Percentiles rank a stretch among this genome's conserved stretches.
phyloP scores from a whole-genome alignment of 352 stramenopile genomes.

The Elongisporangium anandrum region DNA sequence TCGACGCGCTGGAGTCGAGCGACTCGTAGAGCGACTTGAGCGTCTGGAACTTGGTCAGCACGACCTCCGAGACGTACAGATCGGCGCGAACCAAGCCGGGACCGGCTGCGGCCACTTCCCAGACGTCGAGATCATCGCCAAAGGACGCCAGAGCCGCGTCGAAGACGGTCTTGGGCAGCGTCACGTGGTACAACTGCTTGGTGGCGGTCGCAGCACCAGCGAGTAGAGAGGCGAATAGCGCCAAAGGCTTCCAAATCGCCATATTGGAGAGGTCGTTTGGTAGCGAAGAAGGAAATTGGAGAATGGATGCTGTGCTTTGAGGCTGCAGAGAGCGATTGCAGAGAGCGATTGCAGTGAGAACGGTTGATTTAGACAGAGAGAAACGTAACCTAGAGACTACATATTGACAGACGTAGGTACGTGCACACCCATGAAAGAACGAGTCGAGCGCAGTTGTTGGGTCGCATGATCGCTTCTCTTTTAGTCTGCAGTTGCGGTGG shows the following conservation, averaged over 20 bases:
- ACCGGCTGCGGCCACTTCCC: background rate
- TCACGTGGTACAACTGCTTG: background rate
- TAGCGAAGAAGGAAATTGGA: background rate
- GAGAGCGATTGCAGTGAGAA: too few species aligned
- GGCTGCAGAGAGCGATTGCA: background rate
- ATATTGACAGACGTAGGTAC: background rate
- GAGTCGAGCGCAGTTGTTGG: background rate
- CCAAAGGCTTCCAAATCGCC: background rate
- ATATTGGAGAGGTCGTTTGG: background rate
- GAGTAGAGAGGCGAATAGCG: background rate
- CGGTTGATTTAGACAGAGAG: background rate
- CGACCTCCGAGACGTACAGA: background rate
- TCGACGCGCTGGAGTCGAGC: background rate
- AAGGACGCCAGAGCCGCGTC: background rate
- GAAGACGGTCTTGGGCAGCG: background rate
- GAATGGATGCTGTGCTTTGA: background rate
- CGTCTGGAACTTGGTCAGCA: background rate
- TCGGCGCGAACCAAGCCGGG: background rate
- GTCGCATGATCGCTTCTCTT: background rate
- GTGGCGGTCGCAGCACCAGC: background rate
- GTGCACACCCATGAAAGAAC: background rate
- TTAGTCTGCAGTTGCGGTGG: background rate
- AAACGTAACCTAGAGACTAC: background rate
- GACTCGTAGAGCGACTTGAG: background rate
- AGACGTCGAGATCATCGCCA: background rate